These are phyloP conservation scores for Coprinellus micaceus DNA, from an alignment of 768 basidiomycete genomes.

Conservation along the genomic window DNA sequence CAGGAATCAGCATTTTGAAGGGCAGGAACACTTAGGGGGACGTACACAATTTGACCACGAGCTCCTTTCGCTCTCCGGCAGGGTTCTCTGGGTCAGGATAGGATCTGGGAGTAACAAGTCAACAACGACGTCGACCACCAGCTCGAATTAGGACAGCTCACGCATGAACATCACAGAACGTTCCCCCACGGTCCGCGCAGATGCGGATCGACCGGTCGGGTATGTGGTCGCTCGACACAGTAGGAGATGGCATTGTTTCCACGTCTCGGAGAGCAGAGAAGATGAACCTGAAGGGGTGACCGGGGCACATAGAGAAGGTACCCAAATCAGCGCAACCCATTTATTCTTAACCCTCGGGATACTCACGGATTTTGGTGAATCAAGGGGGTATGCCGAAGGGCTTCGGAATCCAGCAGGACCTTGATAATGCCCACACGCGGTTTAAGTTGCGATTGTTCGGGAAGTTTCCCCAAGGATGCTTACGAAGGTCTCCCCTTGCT, in stretches of 20 bases:
- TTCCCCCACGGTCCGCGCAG: slow-evolving; percentile 87
- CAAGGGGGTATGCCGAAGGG: no score
- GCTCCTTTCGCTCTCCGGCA: slow-evolving; percentile 55
- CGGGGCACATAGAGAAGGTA: no score
- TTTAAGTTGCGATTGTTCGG: no score
- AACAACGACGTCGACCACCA: no score
- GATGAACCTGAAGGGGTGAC: neutral
- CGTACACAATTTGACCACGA: slow-evolving; percentile 88
- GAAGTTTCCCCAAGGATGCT: no score
- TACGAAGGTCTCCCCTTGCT: no score
- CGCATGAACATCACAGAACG: slow-evolving; percentile 89
- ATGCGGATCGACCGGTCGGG: slow-evolving; percentile 80
- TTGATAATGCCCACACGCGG: no score
- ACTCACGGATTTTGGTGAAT: no score
- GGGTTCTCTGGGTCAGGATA: slow-evolving; percentile 68
- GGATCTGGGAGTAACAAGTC: slow-evolving; percentile 40
- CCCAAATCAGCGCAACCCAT: no score
- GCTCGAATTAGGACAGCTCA: no score
- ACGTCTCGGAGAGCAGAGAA: neutral
- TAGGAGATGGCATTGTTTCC: neutral
- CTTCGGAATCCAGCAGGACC: neutral
- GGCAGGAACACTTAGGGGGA: slow-evolving; percentile 8
- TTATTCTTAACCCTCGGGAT: no score
- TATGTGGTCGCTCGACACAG: slow-evolving; percentile 26
- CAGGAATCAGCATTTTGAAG: neutral